Base-by-base conservation (phyloP, 352 stramenopile species). In the Peronospora farinosa region DNA sequence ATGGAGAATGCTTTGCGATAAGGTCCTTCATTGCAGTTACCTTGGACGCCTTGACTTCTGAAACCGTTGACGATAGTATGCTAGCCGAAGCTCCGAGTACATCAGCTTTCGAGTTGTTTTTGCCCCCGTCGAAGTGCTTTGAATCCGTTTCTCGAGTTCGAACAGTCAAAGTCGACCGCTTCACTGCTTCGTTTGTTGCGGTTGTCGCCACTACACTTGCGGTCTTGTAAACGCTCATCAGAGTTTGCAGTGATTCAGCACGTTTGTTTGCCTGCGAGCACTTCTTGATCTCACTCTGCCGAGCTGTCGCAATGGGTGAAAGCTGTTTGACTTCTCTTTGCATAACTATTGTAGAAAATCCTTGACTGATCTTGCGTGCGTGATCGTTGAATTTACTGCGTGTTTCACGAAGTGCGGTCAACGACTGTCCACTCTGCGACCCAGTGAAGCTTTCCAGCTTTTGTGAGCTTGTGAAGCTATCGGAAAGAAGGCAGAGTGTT, bases 1-100 rank as follows among this genome's bases (percentile, higher is more conserved):
- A 56, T 33, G 50, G 45, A 27, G 58, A 60, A 45, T 73, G 57
- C 35, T 62, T 73, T 3, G 38, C 38, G 30, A 78, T 40, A 17
- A 78, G 52, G 23, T 71, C 65, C 36, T 65, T 69, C 55, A 54
- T 73, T 8, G 59, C 28, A 35, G 45, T 43, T n/a, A 60, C 46
- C 46, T 54, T 62, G 1, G 33, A 44, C 27, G 30, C 28, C 19
- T 63, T 66, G 15, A 56, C 39, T 15, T 56, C 49, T 44, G 43
- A 33, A 21, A 40, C 8, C 21, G 30, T 16, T 39, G 30, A 32
- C 25, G 42, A 54, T 32, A 59, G n/a, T 28, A 51, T 54, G 32
- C 15, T 23, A 13, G 21, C 35, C n/a, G 60, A 39, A 23, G 37
- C 15, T 33, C 23, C 11, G 7, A 17, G 23, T 8, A 28, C 7